Evolutionary conservation across 1,139 yeast species (phyloP).

Genomic region (Suhomyces coccinellae): DNA sequence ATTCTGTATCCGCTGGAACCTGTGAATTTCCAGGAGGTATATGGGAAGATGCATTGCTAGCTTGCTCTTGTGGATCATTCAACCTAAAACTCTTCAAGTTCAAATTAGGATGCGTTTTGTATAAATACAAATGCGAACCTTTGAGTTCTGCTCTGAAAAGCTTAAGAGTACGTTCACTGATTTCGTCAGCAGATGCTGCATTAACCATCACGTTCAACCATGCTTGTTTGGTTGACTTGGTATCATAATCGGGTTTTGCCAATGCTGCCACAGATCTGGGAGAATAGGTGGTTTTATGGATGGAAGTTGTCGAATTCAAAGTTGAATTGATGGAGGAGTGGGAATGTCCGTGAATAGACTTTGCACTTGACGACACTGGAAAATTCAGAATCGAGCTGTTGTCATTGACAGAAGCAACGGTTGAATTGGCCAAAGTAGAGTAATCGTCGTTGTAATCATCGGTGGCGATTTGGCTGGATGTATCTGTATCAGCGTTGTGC

Average conservation of each 20-base stretch:
- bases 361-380: slow-evolving; percentile 3
- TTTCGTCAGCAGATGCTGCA: slow-evolving; percentile 33
- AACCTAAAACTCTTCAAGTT: slow-evolving; percentile 48
- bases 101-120: slow-evolving; percentile 51
- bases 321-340: slow-evolving; percentile 13
- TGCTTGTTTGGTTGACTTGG: slow-evolving; percentile 32
- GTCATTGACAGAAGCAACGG: slow-evolving; percentile 11
- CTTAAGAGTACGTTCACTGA: slow-evolving; percentile 41
- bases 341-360: slow-evolving; percentile 5
- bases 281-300: neutral
- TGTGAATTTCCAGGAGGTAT: neutral
- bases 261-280: slow-evolving; percentile 20
- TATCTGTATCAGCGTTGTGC: slow-evolving; percentile 6
- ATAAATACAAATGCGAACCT: slow-evolving; percentile 61
- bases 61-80: slow-evolving; percentile 9
- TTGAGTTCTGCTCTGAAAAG: slow-evolving; percentile 62
- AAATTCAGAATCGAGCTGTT: slow-evolving; percentile 7
- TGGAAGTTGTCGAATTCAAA: slow-evolving; percentile 5
- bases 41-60: neutral
- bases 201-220: slow-evolving; percentile 47
- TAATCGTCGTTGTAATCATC: slow-evolving; percentile 17
- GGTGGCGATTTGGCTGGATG: slow-evolving; percentile 10
- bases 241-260: slow-evolving; percentile 38
- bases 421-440: slow-evolving; percentile 16
- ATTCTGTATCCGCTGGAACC: slow-evolving; percentile 1